Evolutionary conservation across 768 basidiomycete species (phyloP), one percentile per base, ranked within the genome.

Genomic region (Termitomyces sp.): DNA sequence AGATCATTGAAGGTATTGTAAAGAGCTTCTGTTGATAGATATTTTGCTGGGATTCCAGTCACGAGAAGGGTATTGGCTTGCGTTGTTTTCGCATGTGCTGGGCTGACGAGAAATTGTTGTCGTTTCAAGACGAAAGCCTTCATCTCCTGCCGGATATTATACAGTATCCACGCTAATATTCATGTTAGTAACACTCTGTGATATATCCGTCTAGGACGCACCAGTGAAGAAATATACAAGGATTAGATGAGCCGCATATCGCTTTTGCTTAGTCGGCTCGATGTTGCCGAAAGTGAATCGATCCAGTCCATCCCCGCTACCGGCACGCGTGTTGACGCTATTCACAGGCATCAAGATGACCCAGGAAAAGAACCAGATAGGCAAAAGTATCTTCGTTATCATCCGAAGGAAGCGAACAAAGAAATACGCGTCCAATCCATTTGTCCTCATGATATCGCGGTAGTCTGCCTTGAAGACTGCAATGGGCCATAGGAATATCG

Each of bases 321-420:
- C 57, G 2, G 76, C 75, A 1, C 65, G 60, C 0, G 85, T 87
- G 54, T 77, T 74, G 51, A 83, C 82, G 26, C 81, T 72, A 5
- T 86, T 83, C 64, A 90, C 71, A 22, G 96, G 96, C 0, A 98
- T 73, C 33, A 98, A 82, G 57, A 97, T 77, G 51, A 74, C 68
- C 95, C 96, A 98, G 2, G 92, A 90, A 31, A 98, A 29, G 50
- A 93, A 60, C 95, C 93, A 99, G 66, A 97, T 92, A 24, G 97
- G 95, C 6, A 95, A 64, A 68, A 98, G 80, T 26, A 94, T 74
- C 62, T 86, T 82, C 51, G 85, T 69, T 83, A 97, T 89, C 79
- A 98, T 86, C 50, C 87, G 84, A 29, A 92, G 77, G 70, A 91
- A 98, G 54, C 93, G 88, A 46, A 97, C 87, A 64, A 90, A 99